Conservation (phyloP, 2,329 filamentous ascomycete species). For the Fusarium tricinctum region DNA sequence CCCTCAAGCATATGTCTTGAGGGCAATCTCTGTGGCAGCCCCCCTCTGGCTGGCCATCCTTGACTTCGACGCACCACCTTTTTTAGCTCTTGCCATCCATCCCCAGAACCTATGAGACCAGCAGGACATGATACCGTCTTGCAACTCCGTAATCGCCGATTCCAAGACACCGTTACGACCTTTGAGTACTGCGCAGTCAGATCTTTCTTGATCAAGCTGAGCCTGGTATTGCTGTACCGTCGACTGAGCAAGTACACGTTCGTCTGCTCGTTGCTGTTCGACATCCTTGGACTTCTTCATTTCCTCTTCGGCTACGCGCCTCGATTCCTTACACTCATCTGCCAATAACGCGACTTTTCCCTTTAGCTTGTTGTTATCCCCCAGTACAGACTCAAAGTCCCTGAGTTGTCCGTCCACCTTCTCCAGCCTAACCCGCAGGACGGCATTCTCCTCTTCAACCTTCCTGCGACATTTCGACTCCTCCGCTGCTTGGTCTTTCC, state of each 20-base stretch:
- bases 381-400: background rate
- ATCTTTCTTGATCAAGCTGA: background rate
- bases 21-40: background rate
- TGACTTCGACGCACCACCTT: background rate
- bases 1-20: conserved; percentile 1
- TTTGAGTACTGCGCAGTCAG: background rate
- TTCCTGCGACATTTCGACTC: background rate
- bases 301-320: accelerated
- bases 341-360: background rate
- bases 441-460: background rate
- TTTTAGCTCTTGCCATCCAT: background rate
- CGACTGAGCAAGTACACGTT: background rate
- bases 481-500: background rate
- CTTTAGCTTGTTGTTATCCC: background rate
- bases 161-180: background rate
- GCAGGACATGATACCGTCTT: conserved; percentile 3
- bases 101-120: conserved; percentile 7
- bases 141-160: background rate
- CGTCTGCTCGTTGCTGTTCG: background rate
- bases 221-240: background rate
- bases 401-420: background rate
- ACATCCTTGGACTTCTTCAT: background rate
- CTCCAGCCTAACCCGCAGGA: background rate
- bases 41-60: background rate
- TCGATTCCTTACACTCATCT: background rate